A percentile compares a stretch with the other conserved stretches of the same genome.
Evolutionary conservation across 73 alveolate genomes (phyloP).

Genomic region (Paramecium primaurelia): DNA sequence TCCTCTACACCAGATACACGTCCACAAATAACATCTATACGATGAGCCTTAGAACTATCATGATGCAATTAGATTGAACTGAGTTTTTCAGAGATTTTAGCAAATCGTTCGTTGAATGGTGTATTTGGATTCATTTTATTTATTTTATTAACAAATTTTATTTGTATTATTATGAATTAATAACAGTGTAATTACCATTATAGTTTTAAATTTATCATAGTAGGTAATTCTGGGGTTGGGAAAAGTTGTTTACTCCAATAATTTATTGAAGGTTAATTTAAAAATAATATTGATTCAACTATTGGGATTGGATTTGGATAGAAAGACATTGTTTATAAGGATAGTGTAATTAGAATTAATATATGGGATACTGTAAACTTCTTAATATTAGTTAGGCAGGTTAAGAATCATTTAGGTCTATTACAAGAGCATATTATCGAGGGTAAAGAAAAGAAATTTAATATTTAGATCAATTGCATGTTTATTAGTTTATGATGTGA

Average conservation of each 20-base stretch:
- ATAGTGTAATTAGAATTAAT: constrained; percentile 69
- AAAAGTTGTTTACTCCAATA: constrained; percentile 76
- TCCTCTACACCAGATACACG: constrained; percentile 52
- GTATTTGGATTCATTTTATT: constrained; percentile 48
- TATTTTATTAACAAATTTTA: constrained; percentile 48
- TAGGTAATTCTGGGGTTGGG: constrained; percentile 72
- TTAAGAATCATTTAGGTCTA: constrained; percentile 56
- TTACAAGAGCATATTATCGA: constrained; percentile 55
- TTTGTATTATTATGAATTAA: constrained; percentile 5
- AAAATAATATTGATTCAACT: constrained; percentile 73
- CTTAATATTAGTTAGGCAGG: constrained; percentile 57
- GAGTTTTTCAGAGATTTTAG: constrained; percentile 56
- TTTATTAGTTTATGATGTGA: constrained; percentile 77
- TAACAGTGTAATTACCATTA: constrained; percentile 46
- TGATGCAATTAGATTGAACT: constrained; percentile 38
- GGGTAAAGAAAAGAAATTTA: constrained; percentile 59
- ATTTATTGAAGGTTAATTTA: constrained; percentile 75
- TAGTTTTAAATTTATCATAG: constrained; percentile 52
- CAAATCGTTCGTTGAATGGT: constrained; percentile 65
- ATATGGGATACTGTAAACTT: constrained; percentile 84
- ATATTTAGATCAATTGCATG: constrained; percentile 74
- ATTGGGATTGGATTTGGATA: constrained; percentile 83
- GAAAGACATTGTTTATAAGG: constrained; percentile 64
- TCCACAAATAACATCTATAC: constrained; percentile 49
- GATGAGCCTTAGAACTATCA: constrained; percentile 57